Evolutionary conservation across 306 rosid genomes (phyloP), one percentile per base, ranked within the genome.

Genomic region (Urtica urens): DNA sequence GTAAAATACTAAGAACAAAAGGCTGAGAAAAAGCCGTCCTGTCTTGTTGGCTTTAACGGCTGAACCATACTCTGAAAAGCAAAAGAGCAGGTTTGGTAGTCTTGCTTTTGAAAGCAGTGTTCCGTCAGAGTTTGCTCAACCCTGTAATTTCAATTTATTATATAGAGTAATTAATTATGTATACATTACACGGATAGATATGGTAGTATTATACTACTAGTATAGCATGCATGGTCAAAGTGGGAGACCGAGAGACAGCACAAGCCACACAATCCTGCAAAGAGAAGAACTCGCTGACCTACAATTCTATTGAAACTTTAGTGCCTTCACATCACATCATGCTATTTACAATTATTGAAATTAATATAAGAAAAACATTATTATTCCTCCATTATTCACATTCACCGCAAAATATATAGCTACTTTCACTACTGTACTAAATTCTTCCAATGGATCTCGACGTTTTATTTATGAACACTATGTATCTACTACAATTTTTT

Each of bases 11-110:
- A 69, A 72, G 60, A 82, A 74, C 81, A 78, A 78, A n/a, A 78
- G 70, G 66, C 84, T 73, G 81, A 63, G 77, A 60, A 78, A n/a
- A 82, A 76, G 81, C 81, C 87, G 77, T 76, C 79, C 62, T 82
- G 76, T 76, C 71, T 57, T 16, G 23, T 22, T 57, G 49, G 41
- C 79, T 78, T 70, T 76, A 78, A 78, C 81, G 79, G 77, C 73
- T 76, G 7, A 62, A 53, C n/a, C 4, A 10, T 28, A 10, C 33
- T 10, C 33, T 4, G 10, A 28, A 28, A 4, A 4, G 10, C 33
- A 4, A 28, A 4, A 4, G 10, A 4, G 4, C 33, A 4, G 54
- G 51, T 49, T 23, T 46, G 16, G 10, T 11, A 3, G 17, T 12
- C 18, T 46, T 46, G 34, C 10, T 40, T 50, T 49, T 54, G 5